Base-by-base conservation (phyloP, 2,329 filamentous ascomycete species). In the Talaromyces sp. region DNA sequence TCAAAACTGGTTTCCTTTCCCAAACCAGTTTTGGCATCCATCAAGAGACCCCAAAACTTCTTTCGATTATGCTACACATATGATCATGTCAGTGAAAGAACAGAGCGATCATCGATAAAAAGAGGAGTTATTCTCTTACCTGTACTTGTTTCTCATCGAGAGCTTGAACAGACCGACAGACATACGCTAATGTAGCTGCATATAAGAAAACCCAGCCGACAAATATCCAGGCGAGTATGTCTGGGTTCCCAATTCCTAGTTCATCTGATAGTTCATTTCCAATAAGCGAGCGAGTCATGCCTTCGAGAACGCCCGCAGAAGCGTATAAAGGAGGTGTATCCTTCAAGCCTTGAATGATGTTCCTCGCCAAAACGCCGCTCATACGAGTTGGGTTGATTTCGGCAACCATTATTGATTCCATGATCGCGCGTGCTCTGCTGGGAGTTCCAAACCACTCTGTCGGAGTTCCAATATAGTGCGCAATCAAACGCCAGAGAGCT, bases 401-500 rank as follows among this genome's bases (percentile, higher is more conserved):
- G 33, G 87, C 83, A 33, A 86, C 77, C 19, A 91, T 75, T 1
- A 93, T 78, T 0, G 85, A 86, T 69, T 93, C 90, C 85, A 92
- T 89, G 71, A 87, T 83, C 2, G 80, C 80, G 68, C 84, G 87
- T 1, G 88, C 87, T 39, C 82, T 80, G 6, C 78, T 77, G 0
- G 85, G 81, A 0, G 82, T 85, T 1, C 82, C 80, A 72, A 92
- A 87, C 68, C 82, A 83, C 27, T 83, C 83, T 1, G 85, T 85
- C 0, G 90, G 90, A 7, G 86, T 87, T 13, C 90, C 91, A 70
- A 92, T 84, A 35, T 93, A 81, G 71, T 91, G 84, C 0, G 85
- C 90, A 13, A 93, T 85, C 68, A 91, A 90, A 2, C 90, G 84
- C 90, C 90, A 94, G 0, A 94, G 79, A 0, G 90, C 89, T 52